Percentiles rank a stretch among this genome's conserved stretches.
These are phyloP conservation scores for Aspergillus latus DNA, from an alignment of 2,329 filamentous ascomycete genomes.

Conservation along the genomic window DNA sequence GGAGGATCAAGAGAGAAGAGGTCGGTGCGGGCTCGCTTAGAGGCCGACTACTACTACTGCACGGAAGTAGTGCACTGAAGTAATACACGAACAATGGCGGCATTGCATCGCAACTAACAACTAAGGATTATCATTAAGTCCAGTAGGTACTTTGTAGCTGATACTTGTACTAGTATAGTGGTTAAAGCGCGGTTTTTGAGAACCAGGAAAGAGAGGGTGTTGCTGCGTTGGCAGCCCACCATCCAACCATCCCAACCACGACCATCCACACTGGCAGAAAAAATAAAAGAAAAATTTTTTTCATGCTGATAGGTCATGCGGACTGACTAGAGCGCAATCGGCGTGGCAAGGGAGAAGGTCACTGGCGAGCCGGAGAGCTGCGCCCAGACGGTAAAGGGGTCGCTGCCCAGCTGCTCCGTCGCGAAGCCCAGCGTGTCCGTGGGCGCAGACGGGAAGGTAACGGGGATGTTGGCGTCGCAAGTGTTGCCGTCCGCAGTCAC, in stretches of 20 bases:
- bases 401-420: slow-evolving; percentile 55
- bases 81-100: too few relatives aligned
- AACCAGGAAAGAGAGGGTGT: not conserved
- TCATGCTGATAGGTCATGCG: not conserved
- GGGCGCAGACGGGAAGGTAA: slow-evolving; percentile 53
- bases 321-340: slow-evolving; percentile 29
- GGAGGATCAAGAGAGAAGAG: too few relatives aligned
- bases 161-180: not conserved
- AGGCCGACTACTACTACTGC: too few relatives aligned
- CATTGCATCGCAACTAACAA: not conserved
- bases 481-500: slow-evolving; percentile 52
- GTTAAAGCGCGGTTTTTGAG: not conserved
- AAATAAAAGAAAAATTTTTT: not conserved
- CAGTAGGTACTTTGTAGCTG: not conserved
- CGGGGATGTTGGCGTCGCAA: slow-evolving; percentile 54
- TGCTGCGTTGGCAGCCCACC: not conserved
- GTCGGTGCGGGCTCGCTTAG: too few relatives aligned
- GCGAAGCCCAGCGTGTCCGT: slow-evolving; percentile 46
- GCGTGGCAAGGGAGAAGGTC: slow-evolving; percentile 44
- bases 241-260: not conserved
- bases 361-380: slow-evolving; percentile 47
- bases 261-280: not conserved
- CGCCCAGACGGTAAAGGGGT: slow-evolving; percentile 55
- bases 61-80: not conserved
- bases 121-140: not conserved